Evolutionary conservation across 805 yeast genomes (phyloP), one percentile per base, ranked within the genome.

Genomic region (Kuraishia capsulata): DNA sequence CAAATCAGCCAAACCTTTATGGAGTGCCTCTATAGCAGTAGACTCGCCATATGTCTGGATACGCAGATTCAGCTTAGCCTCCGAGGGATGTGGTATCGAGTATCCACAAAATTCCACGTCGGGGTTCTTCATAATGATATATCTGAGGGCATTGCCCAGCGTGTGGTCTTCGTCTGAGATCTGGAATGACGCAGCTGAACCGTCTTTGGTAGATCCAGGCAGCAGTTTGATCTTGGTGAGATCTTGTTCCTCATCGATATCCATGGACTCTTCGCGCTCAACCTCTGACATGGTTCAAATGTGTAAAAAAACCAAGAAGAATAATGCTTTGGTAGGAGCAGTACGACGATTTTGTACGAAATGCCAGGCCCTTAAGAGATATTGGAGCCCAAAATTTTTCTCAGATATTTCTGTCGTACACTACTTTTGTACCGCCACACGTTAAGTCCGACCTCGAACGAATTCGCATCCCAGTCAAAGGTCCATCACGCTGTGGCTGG

Each of bases 31-130:
- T 30, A 85, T 78, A 3, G 97, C 97, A 3, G 97, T 81, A 46
- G 76, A 72, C 6, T 34, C 30, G 36, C 82, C 96, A 54, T 88
- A 89, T 1, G 98, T 92, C 65, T 92, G 98, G 45, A 92, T 87
- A 64, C 98, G 78, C 41, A 92, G 59, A 63, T 92, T 87, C 62
- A 92, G 67, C 49, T 83, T 81, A 43, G 86, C 71, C 62, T 92
- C 98, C 26, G 96, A 85, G 16, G 98, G 98, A 62, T 92, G 98
- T 9, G 98, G 98, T 48, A 92, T 92, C 33, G 97, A 87, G 64
- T 92, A 92, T 40, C 98, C 98, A 56, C 97, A 90, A 59, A 92
- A 92, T 56, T 92, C 98, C 20, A 92, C 98, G 47, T 88, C 95
- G 29, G 97, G 96, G 54, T 92, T 92, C 64, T 90, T 89, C 95